Base-by-base conservation (phyloP, 176 grass and related monocot species). In the Avena insularis region DNA sequence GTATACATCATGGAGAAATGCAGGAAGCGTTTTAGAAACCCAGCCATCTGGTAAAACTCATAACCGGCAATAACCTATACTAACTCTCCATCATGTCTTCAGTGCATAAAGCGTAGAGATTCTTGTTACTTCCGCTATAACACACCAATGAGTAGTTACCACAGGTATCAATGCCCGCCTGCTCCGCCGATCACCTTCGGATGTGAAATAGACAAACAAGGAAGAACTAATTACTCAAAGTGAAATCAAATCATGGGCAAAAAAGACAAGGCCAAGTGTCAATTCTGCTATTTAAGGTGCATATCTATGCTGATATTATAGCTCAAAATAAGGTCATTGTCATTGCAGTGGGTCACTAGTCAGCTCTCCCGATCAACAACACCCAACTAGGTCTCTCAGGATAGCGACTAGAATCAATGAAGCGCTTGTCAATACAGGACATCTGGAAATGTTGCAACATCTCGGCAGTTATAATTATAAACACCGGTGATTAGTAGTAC, bases 371-470 rank as follows among this genome's bases (percentile, higher is more conserved):
- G 6, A 82, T 90, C 61, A 27, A n/a, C 68, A 77, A 19, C 60
- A 63, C 60, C 76, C 68, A 81, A 62, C 70, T 73, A 70, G 23
- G 81, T 60, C 51, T 77, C 50, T 62, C 69, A 40, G 55, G 81
- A 84, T 59, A 87, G 29, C 67, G 58, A 80, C 70, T 66, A 17
- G 81, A 58, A 84, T 88, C 29, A 85, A 71, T 70, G 77, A 85
- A 63, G 60, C 70, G 53, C 12, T 79, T 38, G 58, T 80, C 85
- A 59, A 29, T 17, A 48, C 76, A 74, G 69, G 67, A 80, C 79
- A 71, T 13, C 57, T 53, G 61, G 53, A 78, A 87, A 76, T 23
- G 31, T 49, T 35, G 62, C 9, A 19, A 20, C 57, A 59, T 58
- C 79, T 35, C 64, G 60, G 79, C 53, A 71, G 58, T 19, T 86